Evolutionary conservation across 2,329 filamentous ascomycete genomes (phyloP).

Genomic region (Xylariaceae sp.): DNA sequence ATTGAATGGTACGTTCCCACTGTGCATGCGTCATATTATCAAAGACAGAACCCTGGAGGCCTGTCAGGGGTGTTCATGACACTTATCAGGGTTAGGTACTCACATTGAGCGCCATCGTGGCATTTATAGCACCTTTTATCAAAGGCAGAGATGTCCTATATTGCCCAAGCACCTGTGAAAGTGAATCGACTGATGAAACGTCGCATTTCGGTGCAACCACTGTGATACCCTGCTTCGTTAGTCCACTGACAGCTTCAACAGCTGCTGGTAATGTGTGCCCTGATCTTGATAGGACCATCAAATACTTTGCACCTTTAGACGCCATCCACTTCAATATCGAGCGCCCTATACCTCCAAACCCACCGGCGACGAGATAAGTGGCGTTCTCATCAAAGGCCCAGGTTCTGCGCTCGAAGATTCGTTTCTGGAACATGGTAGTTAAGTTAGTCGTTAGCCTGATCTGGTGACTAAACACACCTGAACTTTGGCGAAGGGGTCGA

Average conservation of each 20-base stretch:
- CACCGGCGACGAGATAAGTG: constrained; percentile 38
- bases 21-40: constrained; percentile 26
- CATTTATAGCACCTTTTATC: constrained; percentile 50
- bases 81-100: constrained; percentile 6
- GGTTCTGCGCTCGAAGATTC: not conserved
- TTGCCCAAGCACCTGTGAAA: constrained; percentile 23
- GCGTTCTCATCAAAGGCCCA: constrained; percentile 37
- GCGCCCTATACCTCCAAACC: constrained; percentile 38
- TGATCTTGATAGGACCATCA: constrained; percentile 35
- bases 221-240: constrained; percentile 22
- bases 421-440: not conserved
- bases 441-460: too few species aligned
- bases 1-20: constrained; percentile 18
- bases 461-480: too few species aligned
- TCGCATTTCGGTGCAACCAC: constrained; percentile 30
- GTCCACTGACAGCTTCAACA: constrained; percentile 20
- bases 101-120: constrained; percentile 47
- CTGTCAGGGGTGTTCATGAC: not conserved
- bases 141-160: constrained; percentile 34
- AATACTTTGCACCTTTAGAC: constrained; percentile 30
- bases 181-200: constrained; percentile 23
- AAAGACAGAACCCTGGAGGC: constrained; percentile 12
- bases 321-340: constrained; percentile 35
- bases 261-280: constrained; percentile 24
- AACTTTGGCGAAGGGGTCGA: not conserved